Evolutionary conservation across 768 basidiomycete genomes (phyloP).

Genomic region (Lentinula guzmanii): DNA sequence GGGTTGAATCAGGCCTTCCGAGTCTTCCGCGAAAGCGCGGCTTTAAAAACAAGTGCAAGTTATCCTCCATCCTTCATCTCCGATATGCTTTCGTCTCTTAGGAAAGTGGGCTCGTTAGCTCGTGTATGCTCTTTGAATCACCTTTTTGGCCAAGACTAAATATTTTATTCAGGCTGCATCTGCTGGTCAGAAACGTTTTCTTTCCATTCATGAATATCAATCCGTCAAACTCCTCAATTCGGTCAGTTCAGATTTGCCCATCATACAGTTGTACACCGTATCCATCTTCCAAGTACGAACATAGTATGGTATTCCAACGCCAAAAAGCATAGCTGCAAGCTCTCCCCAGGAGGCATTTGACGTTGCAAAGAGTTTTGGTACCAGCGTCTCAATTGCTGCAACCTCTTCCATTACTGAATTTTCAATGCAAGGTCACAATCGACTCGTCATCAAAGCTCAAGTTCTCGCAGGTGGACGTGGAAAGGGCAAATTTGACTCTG

Average conservation of each 20-base stretch:
- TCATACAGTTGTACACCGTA: background rate
- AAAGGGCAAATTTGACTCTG: conserved; percentile 94
- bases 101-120: conserved; percentile 59
- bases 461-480: conserved; percentile 98
- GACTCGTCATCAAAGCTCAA: conserved; percentile 96
- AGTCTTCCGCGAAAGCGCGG: conserved; percentile 7
- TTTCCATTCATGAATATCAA: conserved; percentile 98
- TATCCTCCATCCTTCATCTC: conserved; percentile 10
- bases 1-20: conserved; percentile 40
- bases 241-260: conserved; percentile 35
- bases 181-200: conserved; percentile 82
- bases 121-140: conserved; percentile 38
- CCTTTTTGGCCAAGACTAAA: background rate
- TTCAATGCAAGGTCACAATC: conserved; percentile 49
- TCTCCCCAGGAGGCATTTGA: conserved; percentile 84
- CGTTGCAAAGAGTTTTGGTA: conserved; percentile 87
- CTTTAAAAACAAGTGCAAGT: background rate
- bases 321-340: conserved; percentile 84
- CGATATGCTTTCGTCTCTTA: conserved; percentile 62
- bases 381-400: background rate
- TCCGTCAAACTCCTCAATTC: conserved; percentile 93
- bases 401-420: conserved; percentile 7
- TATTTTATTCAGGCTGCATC: conserved; percentile 44
- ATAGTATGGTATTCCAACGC: conserved; percentile 94
- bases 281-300: background rate